Evolutionary conservation across 176 grass and related monocot species (phyloP).

Genomic region (Pontederia crassipes): DNA sequence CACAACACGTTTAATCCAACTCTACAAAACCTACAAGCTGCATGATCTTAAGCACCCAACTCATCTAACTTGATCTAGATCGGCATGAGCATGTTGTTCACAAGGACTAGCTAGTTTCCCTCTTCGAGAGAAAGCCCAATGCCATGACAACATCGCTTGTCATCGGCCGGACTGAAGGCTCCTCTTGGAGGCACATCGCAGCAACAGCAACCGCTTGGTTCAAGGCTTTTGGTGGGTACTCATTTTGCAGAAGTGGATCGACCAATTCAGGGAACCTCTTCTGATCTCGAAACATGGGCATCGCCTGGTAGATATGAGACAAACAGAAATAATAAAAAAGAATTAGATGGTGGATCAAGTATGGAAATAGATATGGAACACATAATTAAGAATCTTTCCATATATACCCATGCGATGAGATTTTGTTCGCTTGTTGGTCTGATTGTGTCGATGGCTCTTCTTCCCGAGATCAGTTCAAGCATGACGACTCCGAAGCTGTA

Average conservation of each 20-base stretch:
- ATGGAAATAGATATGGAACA: not conserved
- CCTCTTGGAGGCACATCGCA: conserved; percentile 10
- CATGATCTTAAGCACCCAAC: no score
- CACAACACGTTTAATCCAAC: no score
- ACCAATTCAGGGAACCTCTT: conserved; percentile 6
- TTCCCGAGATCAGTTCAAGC: not conserved
- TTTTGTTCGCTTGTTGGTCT: not conserved
- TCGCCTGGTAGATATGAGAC: not conserved
- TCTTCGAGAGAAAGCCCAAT: not conserved
- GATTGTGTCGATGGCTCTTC: not conserved
- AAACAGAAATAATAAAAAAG: not conserved
- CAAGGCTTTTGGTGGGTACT: conserved; percentile 1
- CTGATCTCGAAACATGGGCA: conserved; percentile 4
- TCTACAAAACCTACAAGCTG: no score
- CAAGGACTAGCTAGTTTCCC: not conserved
- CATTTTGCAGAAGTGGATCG: not conserved
- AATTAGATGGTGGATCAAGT: not conserved
- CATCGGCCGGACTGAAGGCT: conserved; percentile 2
- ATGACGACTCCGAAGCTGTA: conserved; percentile 1
- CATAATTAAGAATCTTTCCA: not conserved
- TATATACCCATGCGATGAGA: not conserved
- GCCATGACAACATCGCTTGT: conserved; percentile 1
- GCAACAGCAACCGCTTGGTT: conserved; percentile 7
- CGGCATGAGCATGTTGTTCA: no score
- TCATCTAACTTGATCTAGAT: no score